Conservation (phyloP, 805 yeast species). For the Hanseniaspora taiwanica region DNA sequence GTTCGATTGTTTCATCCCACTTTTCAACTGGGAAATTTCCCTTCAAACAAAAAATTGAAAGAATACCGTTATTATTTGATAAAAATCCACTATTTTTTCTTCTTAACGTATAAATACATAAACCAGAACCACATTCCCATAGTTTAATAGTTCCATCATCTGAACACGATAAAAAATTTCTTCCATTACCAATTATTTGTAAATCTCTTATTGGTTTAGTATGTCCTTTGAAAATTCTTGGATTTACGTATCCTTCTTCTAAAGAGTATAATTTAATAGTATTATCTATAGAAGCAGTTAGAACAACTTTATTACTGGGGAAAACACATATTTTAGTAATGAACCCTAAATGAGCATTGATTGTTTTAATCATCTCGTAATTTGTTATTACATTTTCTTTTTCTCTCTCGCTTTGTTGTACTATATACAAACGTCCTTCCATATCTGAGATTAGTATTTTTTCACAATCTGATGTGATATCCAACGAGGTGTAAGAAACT, state of each 20-base stretch:
- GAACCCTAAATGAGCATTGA: slow-evolving; percentile 39
- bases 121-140: slow-evolving; percentile 61
- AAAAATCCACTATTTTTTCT: slow-evolving; percentile 22
- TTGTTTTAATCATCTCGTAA: slow-evolving; percentile 5
- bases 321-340: slow-evolving; percentile 35
- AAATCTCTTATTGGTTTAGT: slow-evolving; percentile 34
- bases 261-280: slow-evolving; percentile 50
- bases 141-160: slow-evolving; percentile 41
- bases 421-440: slow-evolving; percentile 22
- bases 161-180: slow-evolving; percentile 48
- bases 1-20: slow-evolving; percentile 1
- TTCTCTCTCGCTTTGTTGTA: slow-evolving; percentile 6
- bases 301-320: slow-evolving; percentile 50
- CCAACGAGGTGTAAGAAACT: slow-evolving; percentile 27
- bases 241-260: slow-evolving; percentile 28
- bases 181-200: slow-evolving; percentile 46
- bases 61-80: background rate
- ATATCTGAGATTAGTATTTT: slow-evolving; percentile 23
- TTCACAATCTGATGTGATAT: slow-evolving; percentile 20
- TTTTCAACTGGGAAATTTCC: background rate
- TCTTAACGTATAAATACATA: slow-evolving; percentile 27
- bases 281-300: slow-evolving; percentile 48
- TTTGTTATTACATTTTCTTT: slow-evolving; percentile 7
- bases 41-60: background rate
- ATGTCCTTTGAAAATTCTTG: slow-evolving; percentile 41